Percentiles rank a stretch among this genome's conserved stretches.
Conservation (phyloP, 2,329 filamentous ascomycete species). For the Aschersonia sp. region DNA sequence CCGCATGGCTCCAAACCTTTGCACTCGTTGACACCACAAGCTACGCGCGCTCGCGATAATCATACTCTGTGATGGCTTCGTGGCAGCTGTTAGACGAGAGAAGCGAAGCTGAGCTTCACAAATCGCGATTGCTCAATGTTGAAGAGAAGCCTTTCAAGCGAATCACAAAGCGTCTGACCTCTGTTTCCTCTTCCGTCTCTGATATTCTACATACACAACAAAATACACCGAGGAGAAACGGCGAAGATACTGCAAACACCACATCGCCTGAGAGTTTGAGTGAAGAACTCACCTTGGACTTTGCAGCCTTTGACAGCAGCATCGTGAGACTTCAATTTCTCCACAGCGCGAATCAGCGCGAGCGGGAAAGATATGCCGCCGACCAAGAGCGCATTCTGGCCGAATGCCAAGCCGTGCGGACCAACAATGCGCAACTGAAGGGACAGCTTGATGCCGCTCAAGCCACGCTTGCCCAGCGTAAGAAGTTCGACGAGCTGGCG, state of each 20-base stretch:
- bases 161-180: slow-evolving; percentile 66
- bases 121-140: slow-evolving; percentile 70
- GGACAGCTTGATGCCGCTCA: slow-evolving; percentile 65
- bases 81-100: slow-evolving; percentile 59
- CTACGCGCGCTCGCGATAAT: neutral
- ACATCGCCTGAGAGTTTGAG: slow-evolving; percentile 42
- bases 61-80: slow-evolving; percentile 19
- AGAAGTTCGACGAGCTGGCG: slow-evolving; percentile 76
- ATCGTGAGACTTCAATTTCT: slow-evolving; percentile 83
- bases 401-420: slow-evolving; percentile 63
- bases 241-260: slow-evolving; percentile 17
- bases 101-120: slow-evolving; percentile 76
- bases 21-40: too few species aligned
- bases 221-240: slow-evolving; percentile 8
- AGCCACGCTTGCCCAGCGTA: slow-evolving; percentile 60
- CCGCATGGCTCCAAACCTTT: too few species aligned
- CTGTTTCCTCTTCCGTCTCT: slow-evolving; percentile 46
- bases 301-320: slow-evolving; percentile 73
- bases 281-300: slow-evolving; percentile 76
- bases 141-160: slow-evolving; percentile 89
- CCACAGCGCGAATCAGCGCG: slow-evolving; percentile 64
- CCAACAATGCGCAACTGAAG: slow-evolving; percentile 58
- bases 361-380: slow-evolving; percentile 68
- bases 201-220: neutral
- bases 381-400: slow-evolving; percentile 68